Evolutionary conservation across 305 asterid species (phyloP), one percentile per base, ranked within the genome.

Genomic region (Petunia hybrid): DNA sequence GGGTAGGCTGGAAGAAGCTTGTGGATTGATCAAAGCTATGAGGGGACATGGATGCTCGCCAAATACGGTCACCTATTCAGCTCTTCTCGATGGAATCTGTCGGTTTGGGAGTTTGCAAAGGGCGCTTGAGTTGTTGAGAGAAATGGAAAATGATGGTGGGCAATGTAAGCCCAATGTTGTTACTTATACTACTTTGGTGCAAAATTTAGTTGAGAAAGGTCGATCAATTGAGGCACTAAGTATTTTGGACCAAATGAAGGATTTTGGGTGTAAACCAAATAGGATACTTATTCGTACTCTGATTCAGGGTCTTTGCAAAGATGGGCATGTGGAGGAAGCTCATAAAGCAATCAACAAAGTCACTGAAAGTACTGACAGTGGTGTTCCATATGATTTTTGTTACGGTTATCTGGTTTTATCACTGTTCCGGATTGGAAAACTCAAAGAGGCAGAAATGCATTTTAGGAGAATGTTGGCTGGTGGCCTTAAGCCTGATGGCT

Each of bases 61-160:
- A 0, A 93, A 92, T 86, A 63, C 88, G 3, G 92, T 91, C 14
- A 86, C 89, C 16, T 91, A 89, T 82, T 91, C 97, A 0, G 78
- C 82, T 1, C 82, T 93, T 16, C 91, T 94, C 38, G 94, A 94
- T 82, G 97, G 97, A 14, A 80, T 91, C 46, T 89, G 92, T 81
- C 86, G 59, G 78, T 89, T 84, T 57, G 94, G 93, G 84, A 89
- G 81, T 76, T 78, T 89, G 75, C 80, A 22, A 22, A 22, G 31
- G 31, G 31, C 31, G 31, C 31, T 22, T 22, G 31, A 22, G 31
- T 22, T 22, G 31, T 22, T 22, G 31, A 22, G 31, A 22, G 31
- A 22, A 22, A 22, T 22, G 31, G 31, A 22, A 22, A 22, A 22
- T 22, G 31, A 22, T 22, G 31, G 31, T 22, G 31, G 31, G 31